Evolutionary conservation across 2,329 filamentous ascomycete genomes (phyloP), one percentile per base, ranked within the genome.

Genomic region (Diaporthe batatas): DNA sequence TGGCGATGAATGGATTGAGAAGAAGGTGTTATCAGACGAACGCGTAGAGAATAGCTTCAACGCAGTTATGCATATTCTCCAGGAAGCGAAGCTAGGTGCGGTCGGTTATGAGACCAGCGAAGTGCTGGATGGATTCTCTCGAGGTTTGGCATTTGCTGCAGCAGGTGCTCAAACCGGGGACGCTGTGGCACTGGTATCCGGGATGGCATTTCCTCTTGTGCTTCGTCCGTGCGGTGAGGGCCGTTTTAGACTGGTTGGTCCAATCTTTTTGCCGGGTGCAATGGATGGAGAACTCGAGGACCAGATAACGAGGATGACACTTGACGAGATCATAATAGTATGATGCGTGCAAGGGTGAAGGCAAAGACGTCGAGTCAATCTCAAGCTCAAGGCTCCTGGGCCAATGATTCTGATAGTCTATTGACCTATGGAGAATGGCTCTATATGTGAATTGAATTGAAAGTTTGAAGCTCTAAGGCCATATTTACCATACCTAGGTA

Each of bases 201-300:
- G 57, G 21, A 36, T 62, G 42, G 18, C 57, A 29, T 62, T 18
- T 7, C 57, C 57, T 29, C 57, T 62, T 62, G 23, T 62, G 23
- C 57, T 62, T 44, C 57, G 57, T 2, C 36, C 12, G 36, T 44
- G n/a, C 14, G 36, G 36, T 10, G 12, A 29, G 36, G 36, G n/a
- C 18, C n/a, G 36, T 14, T 62, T 62, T n/a, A 44, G 36, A 36
- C 36, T 62, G n/a, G 36, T 62, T 25, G 36, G 57, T 3, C 57
- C 36, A 18, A 2, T 42, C 2, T 29, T 62, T 44, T 29, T 44
- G 36, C 57, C 57, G 44, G 36, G n/a, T 2, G 57, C 12, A 3
- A 62, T 62, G 57, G 36, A 62, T 14, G 36, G 57, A 6, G 57
- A 62, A 36, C 57, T 44, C 36, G 11, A 25, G 36, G 14, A 62